Base-by-base conservation (phyloP, 345 rosid genomes). In the Murraya koenigii region DNA sequence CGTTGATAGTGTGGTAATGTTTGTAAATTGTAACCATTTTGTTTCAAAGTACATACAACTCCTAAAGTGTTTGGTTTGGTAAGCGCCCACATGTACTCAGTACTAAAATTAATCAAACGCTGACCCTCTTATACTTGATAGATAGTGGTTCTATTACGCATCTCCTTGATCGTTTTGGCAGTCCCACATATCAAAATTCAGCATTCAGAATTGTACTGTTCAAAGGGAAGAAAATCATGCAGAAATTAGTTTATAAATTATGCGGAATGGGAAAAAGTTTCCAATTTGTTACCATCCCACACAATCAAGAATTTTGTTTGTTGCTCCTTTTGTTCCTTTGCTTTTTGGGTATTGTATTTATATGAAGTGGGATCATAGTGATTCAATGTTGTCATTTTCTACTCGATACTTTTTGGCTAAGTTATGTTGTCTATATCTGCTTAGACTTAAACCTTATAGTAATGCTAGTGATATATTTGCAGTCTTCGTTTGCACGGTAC, bases 401-500 rank as follows among this genome's bases (percentile, higher is more conserved):
- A 32, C 68, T 64, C 20, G 6, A 30, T 62, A 15, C 49, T 13
- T 44, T 1, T 44, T 44, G 17, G 20, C 56, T 52, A 19, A 5
- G 8, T 52, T 0, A 17, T 17, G 56, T 0, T 52, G 56, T 17
- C 22, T 17, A 52, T 52, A 52, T 19, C 56, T 17, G 56, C 28
- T 62, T 28, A 47, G 25, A 62, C 32, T 61, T 75, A 25, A 20
- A 54, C 56, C 10, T 77, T 61, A 74, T 70, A 63, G 58, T 78
- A 47, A 74, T 72, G 36, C 25, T 3, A 66, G 35, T 39, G 25
- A 28, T 83, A 60, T 80, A 25, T 59, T 56, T 84, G 87, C 88
- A 94, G 97, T 89, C 87, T 78, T 96, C 99, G 30, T 96, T 96
- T 85, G 98, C 97, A 6, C 86, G 98, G 47, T 85, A 86, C 75